Base-by-base conservation (phyloP, 1,139 yeast species). In the Magnusiomyces fungicola region DNA sequence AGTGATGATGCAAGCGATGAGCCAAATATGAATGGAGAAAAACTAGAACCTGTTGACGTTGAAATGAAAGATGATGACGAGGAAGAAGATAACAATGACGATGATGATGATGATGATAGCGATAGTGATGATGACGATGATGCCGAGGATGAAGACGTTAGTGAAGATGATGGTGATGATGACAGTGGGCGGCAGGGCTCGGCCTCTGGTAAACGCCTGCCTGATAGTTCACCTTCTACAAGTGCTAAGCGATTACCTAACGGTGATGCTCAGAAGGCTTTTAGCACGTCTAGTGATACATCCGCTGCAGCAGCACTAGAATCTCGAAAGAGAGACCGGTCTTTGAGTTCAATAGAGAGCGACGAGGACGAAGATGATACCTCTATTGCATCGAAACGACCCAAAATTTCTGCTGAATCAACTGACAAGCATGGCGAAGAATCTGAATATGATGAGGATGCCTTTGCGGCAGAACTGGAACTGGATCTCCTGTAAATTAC, bases 391-490 rank as follows among this genome's bases (percentile, higher is more conserved):
- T 39, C 27, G 58, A 56, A 46, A 61, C 55, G 43, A 61, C 55
- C 45, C 59, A 52, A 21, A 57, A 58, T 2, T 7, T 27, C 30
- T 32, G 44, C 21, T 39, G 49, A 43, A 33, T 23, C 21, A 57
- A 56, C 39, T 57, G 50, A 22, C 42, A 47, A 30, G 55, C 39
- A 23, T 46, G 53, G 37, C n/a, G 54, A 48, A 27, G 53, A 47
- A n/a, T 55, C 53, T n/a, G 68, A 62, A 14, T 66, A 59, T 29
- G 66, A 61, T 23, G 66, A 61, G n/a, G 69, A 69, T n/a, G 71
- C 62, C 36, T 56, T 71, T 42, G 73, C 71, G 46, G 69, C 67
- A 30, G 75, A 71, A 54, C 61, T 71, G 21, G 66, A 62, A 38
- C 53, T 58, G 34, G 66, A 59, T 44, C 46, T 62, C 36, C 49